Conservation (phyloP, 805 yeast genomes). For the Ogataea neopini region DNA sequence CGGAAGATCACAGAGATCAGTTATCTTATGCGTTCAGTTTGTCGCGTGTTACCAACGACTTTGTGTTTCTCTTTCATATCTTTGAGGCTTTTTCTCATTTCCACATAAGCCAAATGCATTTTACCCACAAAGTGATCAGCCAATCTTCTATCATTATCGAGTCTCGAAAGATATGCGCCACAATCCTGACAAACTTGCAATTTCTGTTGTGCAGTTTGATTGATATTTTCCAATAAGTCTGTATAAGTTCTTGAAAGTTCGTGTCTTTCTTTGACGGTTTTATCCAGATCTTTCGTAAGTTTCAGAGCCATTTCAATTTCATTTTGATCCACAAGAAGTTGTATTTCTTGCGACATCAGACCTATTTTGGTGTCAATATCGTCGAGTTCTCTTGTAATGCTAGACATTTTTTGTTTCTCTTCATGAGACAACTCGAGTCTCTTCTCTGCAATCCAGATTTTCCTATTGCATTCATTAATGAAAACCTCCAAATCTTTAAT, state of each 20-base stretch:
- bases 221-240: constrained; percentile 65
- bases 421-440: constrained; percentile 75
- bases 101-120: constrained; percentile 79
- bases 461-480: constrained; percentile 65
- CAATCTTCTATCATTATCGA: constrained; percentile 84
- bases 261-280: constrained; percentile 49
- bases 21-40: not conserved
- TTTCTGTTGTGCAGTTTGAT: constrained; percentile 86
- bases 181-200: constrained; percentile 88
- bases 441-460: constrained; percentile 61
- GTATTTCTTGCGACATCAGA: constrained; percentile 66
- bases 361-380: constrained; percentile 62
- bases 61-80: constrained; percentile 34
- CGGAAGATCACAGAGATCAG: not conserved
- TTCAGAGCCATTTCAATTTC: constrained; percentile 52
- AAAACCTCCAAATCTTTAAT: constrained; percentile 49
- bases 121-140: constrained; percentile 91
- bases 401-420: constrained; percentile 33
- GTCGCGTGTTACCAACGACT: not conserved
- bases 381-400: constrained; percentile 52
- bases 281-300: constrained; percentile 49
- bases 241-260: constrained; percentile 56
- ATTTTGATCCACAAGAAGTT: constrained; percentile 48
- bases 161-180: constrained; percentile 82
- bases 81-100: constrained; percentile 60